A percentile compares a stretch with the other conserved stretches of the same genome.
Evolutionary conservation across 177 flowering plant genomes (phyloP).

Genomic region (Vitis hybrid): DNA sequence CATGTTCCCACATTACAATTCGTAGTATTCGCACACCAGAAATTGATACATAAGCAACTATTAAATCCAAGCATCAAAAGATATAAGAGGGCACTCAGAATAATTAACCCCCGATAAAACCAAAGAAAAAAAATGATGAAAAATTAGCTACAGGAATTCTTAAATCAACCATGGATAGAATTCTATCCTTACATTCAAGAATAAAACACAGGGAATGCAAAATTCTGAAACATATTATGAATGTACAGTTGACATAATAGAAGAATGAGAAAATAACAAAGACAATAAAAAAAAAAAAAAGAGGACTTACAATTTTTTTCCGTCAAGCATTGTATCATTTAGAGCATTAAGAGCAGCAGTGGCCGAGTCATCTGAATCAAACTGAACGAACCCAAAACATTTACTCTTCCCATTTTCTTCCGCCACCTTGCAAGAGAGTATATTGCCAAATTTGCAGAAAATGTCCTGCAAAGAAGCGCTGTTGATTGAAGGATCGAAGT

Average conservation of each 20-base stretch:
- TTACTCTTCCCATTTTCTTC: constrained; percentile 34
- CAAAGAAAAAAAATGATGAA: too few species aligned
- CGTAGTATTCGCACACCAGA: too few species aligned
- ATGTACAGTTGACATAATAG: neutral
- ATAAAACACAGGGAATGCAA: too few species aligned
- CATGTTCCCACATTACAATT: too few species aligned
- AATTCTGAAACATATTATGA: too few species aligned
- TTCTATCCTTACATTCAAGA: too few species aligned
- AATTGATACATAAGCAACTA: too few species aligned
- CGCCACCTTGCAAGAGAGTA: constrained; percentile 40
- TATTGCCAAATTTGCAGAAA: constrained; percentile 26
- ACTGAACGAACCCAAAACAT: constrained; percentile 40
- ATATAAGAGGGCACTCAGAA: too few species aligned
- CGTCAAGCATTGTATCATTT: constrained; percentile 26
- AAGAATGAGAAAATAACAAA: neutral
- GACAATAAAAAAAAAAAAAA: neutral
- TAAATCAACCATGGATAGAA: too few species aligned
- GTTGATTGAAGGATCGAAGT: constrained; percentile 22
- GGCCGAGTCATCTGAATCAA: constrained; percentile 30
- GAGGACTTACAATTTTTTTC: constrained; percentile 33
- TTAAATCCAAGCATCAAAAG: too few species aligned
- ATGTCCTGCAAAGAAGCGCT: constrained; percentile 18
- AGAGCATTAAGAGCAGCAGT: constrained; percentile 26
- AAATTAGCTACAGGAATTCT: too few species aligned
- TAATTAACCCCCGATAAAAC: too few species aligned